Evolutionary conservation across 129 eudicot species (phyloP), one percentile per base, ranked within the genome.

Genomic region (Deinandra increscens): DNA sequence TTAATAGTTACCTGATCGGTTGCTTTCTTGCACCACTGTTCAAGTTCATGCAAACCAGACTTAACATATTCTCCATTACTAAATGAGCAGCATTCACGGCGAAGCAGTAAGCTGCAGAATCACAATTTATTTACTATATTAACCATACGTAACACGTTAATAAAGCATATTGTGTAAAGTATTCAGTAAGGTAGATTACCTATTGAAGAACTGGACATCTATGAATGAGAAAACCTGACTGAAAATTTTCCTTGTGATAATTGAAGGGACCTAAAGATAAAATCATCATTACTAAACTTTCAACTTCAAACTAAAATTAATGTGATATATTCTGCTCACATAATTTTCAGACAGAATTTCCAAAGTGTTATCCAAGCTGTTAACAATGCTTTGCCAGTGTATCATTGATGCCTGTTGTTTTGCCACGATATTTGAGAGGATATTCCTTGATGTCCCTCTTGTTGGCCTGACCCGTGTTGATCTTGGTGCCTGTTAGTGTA

Each of bases 11-110:
- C 99, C 97, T 93, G 90, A 73, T 81, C 85, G n/a, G 88, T 86
- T 65, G 88, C 95, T 81, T 82, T 87, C 66, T 44, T 17, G 79
- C 99, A 89, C 99, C 99, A 93, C 15, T 83, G 90, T 74, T 93
- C 97, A 53, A 93, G 82, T 73, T 94, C 99, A 59, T 88, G 88
- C 78, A 94, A 70, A 70, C 99, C 99, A 13, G 97, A 88, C 78
- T 89, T 94, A 17, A 94, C 87, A 49, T 94, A 94, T 80, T 94
- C 99, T 3, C 99, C 99, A 43, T 94, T 94, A 85, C 97, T 94
- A 74, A 94, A 94, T 8, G 99, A 94, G 85, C 99, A 94, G 82
- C 99, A 94, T 78, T 94, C 99, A 61, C 99, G 99, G 2, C 99
- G 93, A 70, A 94, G 92, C 76, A 94, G 62, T 72, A 94, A 81